These are phyloP conservation scores for Arthrobotrys sphaeroides DNA, from an alignment of 2,329 filamentous ascomycete genomes.

Conservation along the genomic window DNA sequence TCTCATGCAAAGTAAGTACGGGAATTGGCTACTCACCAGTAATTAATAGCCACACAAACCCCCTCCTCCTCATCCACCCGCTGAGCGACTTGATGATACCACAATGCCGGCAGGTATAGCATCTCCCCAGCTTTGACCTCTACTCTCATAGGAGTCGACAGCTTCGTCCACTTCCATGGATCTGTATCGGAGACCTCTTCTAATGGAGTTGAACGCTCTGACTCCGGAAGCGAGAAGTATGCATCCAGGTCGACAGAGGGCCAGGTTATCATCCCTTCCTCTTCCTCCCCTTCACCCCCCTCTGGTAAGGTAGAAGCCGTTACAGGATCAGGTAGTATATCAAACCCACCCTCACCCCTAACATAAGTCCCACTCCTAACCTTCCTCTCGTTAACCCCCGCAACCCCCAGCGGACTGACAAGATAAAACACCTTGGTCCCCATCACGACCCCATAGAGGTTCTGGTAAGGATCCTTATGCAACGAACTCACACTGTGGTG, in stretches of 20 bases:
- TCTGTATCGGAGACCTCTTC: conserved; percentile 63
- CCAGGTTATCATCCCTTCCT: conserved; percentile 25
- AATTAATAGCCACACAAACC: conserved; percentile 81
- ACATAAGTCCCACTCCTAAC: conserved; percentile 71
- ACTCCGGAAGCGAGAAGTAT: conserved; percentile 37
- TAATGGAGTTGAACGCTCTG: not conserved
- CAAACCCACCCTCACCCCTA: conserved; percentile 46
- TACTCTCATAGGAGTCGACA: conserved; percentile 72
- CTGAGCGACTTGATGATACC: conserved; percentile 86
- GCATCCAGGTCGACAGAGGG: conserved; percentile 24
- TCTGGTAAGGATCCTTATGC: conserved; percentile 87
- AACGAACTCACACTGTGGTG: conserved; percentile 74
- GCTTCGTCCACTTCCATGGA: conserved; percentile 65
- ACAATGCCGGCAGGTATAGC: conserved; percentile 82
- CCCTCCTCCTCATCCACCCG: conserved; percentile 71
- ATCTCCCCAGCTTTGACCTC: conserved; percentile 78
- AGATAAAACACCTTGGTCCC: conserved; percentile 79
- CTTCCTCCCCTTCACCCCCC: not conserved
- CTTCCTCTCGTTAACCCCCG: conserved; percentile 73
- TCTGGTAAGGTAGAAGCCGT: not conserved
- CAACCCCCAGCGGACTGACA: conserved; percentile 74
- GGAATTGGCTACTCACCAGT: conserved; percentile 70
- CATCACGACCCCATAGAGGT: conserved; percentile 79
- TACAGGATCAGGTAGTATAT: conserved; percentile 57
- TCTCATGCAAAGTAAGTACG: not conserved